phyloP scores from a whole-genome alignment of 148 eudicot genomes.

The Euryodendron excelsum region DNA sequence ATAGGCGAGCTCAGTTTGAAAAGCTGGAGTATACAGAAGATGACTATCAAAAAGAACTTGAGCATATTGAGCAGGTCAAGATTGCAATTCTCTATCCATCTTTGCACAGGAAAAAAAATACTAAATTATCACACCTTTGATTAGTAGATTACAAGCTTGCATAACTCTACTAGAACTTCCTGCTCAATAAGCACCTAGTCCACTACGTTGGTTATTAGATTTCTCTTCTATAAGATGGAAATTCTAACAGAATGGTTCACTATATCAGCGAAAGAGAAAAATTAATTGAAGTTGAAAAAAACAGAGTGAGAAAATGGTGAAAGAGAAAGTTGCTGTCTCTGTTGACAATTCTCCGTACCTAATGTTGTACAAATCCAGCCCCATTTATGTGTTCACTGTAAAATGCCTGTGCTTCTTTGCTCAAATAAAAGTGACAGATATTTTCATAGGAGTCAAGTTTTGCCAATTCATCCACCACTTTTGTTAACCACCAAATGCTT shows the following conservation, averaged over 20 bases:
- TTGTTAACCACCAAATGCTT: too few species aligned
- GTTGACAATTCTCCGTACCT: background rate
- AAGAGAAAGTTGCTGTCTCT: background rate
- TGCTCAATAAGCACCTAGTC: background rate
- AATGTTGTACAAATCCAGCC: background rate
- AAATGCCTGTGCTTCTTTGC: background rate
- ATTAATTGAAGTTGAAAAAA: background rate
- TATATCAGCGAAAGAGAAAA: background rate
- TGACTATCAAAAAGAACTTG: constrained; percentile 88
- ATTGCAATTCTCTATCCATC: constrained; percentile 2
- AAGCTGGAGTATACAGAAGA: constrained; percentile 86
- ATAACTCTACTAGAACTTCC: background rate
- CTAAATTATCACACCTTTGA: too few species aligned
- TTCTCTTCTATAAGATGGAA: background rate
- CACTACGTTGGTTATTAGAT: background rate
- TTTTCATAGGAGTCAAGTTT: too few species aligned
- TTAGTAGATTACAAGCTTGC: background rate
- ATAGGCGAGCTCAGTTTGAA: constrained; percentile 97
- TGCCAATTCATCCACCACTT: too few species aligned
- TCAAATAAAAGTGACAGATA: too few species aligned
- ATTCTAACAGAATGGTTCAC: background rate
- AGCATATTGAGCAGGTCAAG: constrained; percentile 79
- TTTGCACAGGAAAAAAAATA: background rate
- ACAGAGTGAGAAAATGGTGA: background rate
- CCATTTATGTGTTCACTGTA: background rate